phyloP scores from a whole-genome alignment of 2,329 filamentous ascomycete genomes.

The Exutisphaerella laricina region DNA sequence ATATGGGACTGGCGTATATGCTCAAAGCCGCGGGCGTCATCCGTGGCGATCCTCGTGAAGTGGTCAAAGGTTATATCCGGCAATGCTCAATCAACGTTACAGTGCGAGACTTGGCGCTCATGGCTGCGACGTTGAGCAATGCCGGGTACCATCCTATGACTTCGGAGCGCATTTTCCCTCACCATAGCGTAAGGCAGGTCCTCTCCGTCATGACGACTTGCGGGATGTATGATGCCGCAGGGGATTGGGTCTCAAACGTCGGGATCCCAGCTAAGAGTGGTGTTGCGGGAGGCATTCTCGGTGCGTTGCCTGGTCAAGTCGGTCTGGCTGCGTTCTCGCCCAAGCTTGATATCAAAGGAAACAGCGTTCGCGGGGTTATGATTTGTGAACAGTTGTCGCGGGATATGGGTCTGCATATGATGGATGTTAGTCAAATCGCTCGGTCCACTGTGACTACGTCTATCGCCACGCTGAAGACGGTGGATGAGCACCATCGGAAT shows the following conservation, averaged over 20 bases:
- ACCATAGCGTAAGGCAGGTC: constrained; percentile 37
- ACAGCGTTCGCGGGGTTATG: constrained; percentile 21
- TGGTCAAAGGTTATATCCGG: constrained; percentile 38
- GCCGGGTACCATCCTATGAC: constrained; percentile 35
- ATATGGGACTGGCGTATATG: constrained; percentile 36
- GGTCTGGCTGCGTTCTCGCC: constrained; percentile 23
- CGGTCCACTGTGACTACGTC: constrained; percentile 20
- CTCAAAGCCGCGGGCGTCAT: constrained; percentile 40
- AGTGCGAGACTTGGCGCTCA: constrained; percentile 39
- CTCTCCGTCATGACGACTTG: constrained; percentile 42
- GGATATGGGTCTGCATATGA: constrained; percentile 25
- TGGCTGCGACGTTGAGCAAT: constrained; percentile 39
- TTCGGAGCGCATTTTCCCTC: constrained; percentile 34
- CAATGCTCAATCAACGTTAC: constrained; percentile 41
- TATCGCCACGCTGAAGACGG: constrained; percentile 14
- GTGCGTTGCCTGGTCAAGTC: constrained; percentile 22
- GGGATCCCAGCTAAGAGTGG: constrained; percentile 39
- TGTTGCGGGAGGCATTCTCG: constrained; percentile 22
- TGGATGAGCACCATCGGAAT: constrained; percentile 10
- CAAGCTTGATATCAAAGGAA: constrained; percentile 21
- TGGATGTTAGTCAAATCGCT: constrained; percentile 24
- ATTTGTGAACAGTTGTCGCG: constrained; percentile 23
- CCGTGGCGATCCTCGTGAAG: constrained; percentile 33
- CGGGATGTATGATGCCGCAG: constrained; percentile 41
- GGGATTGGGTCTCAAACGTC: constrained; percentile 38